phyloP scores from a whole-genome alignment of 2,329 filamentous ascomycete genomes.

The Alternaria sp. region DNA sequence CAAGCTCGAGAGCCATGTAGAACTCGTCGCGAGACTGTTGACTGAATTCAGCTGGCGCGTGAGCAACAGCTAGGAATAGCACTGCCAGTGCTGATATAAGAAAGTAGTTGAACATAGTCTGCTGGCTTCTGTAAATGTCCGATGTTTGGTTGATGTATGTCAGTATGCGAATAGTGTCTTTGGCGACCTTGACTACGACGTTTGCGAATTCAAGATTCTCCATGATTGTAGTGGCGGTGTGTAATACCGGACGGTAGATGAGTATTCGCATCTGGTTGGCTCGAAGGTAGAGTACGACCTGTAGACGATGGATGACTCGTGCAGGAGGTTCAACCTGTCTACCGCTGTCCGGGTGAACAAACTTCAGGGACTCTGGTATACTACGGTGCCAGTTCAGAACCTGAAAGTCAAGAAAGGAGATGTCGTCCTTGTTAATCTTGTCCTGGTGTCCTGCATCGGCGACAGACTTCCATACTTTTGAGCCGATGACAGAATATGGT shows the following conservation, averaged over 20 bases:
- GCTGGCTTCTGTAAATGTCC: constrained; percentile 74
- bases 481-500: constrained; percentile 80
- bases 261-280: constrained; percentile 90
- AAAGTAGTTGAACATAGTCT: constrained; percentile 84
- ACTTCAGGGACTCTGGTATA: constrained; percentile 70
- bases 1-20: constrained; percentile 77
- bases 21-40: constrained; percentile 75
- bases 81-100: constrained; percentile 77
- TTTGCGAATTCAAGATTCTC: constrained; percentile 77
- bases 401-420: constrained; percentile 82
- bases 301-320: constrained; percentile 75
- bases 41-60: constrained; percentile 76
- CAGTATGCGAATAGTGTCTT: constrained; percentile 77
- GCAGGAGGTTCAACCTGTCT: constrained; percentile 57
- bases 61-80: constrained; percentile 77
- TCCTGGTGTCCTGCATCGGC: constrained; percentile 66
- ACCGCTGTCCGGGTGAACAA: constrained; percentile 65
- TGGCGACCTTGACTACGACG: constrained; percentile 76
- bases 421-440: constrained; percentile 75
- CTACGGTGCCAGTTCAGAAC: constrained; percentile 86
- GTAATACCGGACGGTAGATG: constrained; percentile 86
- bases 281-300: constrained; percentile 84
- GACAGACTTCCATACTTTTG: constrained; percentile 85
- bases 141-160: constrained; percentile 75
- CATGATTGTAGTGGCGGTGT: constrained; percentile 83